Evolutionary conservation across 2,329 filamentous ascomycete species (phyloP).

Genomic region (Fusarium chaquense): DNA sequence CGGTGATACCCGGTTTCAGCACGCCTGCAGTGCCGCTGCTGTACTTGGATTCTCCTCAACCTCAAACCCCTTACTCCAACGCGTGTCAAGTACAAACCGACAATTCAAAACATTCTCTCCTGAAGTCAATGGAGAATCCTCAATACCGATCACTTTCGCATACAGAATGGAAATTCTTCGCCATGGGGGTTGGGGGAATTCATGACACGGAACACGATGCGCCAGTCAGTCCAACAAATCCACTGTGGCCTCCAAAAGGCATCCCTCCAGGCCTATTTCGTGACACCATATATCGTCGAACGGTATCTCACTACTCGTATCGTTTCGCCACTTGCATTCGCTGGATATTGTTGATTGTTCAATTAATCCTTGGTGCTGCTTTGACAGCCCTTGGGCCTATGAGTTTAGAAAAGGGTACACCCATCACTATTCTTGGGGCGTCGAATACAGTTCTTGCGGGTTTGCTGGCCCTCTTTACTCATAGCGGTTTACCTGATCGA

Average conservation of each 20-base stretch:
- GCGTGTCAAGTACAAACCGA: not conserved
- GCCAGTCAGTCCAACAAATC: slow-evolving; percentile 57
- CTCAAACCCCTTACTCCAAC: not conserved
- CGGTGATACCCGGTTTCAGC: not conserved
- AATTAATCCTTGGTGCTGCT: slow-evolving; percentile 62
- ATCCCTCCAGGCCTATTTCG: slow-evolving; percentile 63
- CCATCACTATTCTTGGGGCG: slow-evolving; percentile 63
- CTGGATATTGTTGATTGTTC: slow-evolving; percentile 62
- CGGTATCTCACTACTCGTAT: slow-evolving; percentile 60
- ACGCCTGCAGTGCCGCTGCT: not conserved
- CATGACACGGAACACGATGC: slow-evolving; percentile 58
- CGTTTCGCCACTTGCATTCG: slow-evolving; percentile 57
- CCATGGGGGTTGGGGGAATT: slow-evolving; percentile 62
- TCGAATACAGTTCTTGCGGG: slow-evolving; percentile 64
- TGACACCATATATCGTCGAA: slow-evolving; percentile 60
- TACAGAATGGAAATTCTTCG: slow-evolving; percentile 61
- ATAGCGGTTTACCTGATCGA: slow-evolving; percentile 65
- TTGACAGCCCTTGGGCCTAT: slow-evolving; percentile 64
- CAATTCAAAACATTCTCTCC: not conserved
- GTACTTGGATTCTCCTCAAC: slow-evolving; percentile 2
- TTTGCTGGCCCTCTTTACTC: slow-evolving; percentile 64
- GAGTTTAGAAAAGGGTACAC: slow-evolving; percentile 52
- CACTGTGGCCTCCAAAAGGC: slow-evolving; percentile 61
- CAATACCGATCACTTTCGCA: slow-evolving; percentile 57
- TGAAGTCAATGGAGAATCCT: not conserved